Evolutionary conservation across 2,329 filamentous ascomycete genomes (phyloP).

Genomic region (Seiridium unicorne): DNA sequence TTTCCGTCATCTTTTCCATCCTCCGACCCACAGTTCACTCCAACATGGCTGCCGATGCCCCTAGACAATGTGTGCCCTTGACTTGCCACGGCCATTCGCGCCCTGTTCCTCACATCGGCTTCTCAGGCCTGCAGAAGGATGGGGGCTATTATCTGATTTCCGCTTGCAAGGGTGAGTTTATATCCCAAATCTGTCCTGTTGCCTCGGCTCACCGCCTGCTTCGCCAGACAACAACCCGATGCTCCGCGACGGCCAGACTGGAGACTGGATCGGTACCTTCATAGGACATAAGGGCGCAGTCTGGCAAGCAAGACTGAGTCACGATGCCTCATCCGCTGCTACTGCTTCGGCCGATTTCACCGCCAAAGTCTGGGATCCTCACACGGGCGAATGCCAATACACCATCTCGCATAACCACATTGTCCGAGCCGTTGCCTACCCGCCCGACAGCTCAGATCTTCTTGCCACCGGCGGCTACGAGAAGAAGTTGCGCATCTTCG

Average conservation of each 20-base stretch:
- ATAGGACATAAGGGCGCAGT: conserved; percentile 98
- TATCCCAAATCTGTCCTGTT: conserved; percentile 13
- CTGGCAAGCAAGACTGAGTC: conserved; percentile 90
- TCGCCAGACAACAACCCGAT: conserved; percentile 89
- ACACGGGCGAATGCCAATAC: conserved; percentile 84
- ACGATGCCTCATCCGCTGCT: conserved; percentile 83
- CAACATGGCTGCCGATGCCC: conserved; percentile 27
- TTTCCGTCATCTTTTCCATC: neutral
- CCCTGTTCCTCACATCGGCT: conserved; percentile 86
- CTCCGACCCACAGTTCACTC: neutral
- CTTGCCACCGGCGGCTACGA: conserved; percentile 93
- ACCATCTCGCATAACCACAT: conserved; percentile 93
- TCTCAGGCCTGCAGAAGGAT: conserved; percentile 79
- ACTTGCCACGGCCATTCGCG: conserved; percentile 94
- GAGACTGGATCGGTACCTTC: conserved; percentile 98
- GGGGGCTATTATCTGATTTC: conserved; percentile 91
- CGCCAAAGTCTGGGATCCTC: conserved; percentile 95
- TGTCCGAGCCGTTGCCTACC: conserved; percentile 89
- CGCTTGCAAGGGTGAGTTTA: conserved; percentile 75
- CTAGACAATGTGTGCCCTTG: conserved; percentile 63
- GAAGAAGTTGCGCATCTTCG: conserved; percentile 94
- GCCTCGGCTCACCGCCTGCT: neutral
- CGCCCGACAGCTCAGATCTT: conserved; percentile 75
- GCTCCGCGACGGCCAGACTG: conserved; percentile 93
- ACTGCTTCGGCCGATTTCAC: conserved; percentile 97